phyloP scores from a whole-genome alignment of 805 yeast species.

The Zygoascus tannicola region DNA sequence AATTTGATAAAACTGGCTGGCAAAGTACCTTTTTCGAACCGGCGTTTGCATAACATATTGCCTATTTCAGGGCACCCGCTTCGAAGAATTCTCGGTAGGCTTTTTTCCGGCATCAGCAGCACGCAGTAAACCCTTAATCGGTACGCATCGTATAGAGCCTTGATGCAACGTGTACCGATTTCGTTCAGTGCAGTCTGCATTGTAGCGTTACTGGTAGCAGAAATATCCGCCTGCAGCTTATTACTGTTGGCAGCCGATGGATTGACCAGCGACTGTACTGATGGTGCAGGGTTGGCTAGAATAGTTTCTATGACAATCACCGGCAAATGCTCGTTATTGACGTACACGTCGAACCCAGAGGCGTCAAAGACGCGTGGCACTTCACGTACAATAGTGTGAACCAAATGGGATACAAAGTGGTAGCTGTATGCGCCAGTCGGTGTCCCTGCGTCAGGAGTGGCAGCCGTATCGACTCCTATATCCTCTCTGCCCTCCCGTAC shows the following conservation, averaged over 20 bases:
- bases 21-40: constrained; percentile 69
- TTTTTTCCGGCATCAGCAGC: constrained; percentile 65
- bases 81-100: constrained; percentile 73
- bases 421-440: constrained; percentile 35
- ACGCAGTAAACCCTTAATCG: constrained; percentile 74
- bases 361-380: constrained; percentile 81
- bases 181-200: constrained; percentile 35
- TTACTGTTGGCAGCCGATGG: constrained; percentile 21
- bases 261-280: constrained; percentile 33
- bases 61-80: constrained; percentile 90
- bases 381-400: constrained; percentile 72
- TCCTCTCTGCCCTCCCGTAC: not conserved
- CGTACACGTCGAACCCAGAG: constrained; percentile 76
- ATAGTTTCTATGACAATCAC: constrained; percentile 78
- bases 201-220: constrained; percentile 1
- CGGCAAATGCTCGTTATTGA: constrained; percentile 73
- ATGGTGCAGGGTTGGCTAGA: constrained; percentile 33
- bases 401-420: constrained; percentile 80
- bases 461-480: not conserved
- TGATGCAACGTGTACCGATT: constrained; percentile 39
- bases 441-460: not conserved
- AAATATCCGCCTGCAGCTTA: constrained; percentile 17
- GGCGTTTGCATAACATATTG: constrained; percentile 71
- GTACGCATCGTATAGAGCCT: constrained; percentile 47
- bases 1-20: constrained; percentile 77